Conservation (phyloP, 805 yeast genomes). For the Nakazawaea laoshanensis region DNA sequence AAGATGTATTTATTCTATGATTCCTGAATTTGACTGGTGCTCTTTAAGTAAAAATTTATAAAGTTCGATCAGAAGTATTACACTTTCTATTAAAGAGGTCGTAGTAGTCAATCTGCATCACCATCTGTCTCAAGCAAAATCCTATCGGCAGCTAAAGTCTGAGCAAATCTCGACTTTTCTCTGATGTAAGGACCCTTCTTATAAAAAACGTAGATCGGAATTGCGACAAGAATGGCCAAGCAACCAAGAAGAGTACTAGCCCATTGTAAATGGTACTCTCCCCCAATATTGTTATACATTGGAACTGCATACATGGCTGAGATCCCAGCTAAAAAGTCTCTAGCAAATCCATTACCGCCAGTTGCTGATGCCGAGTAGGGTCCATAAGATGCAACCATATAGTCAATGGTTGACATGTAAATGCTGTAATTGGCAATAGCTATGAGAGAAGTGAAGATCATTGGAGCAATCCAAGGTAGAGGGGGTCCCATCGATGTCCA, state of each 20-base stretch:
- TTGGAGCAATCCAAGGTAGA: conserved; percentile 30
- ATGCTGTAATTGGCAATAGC: conserved; percentile 32
- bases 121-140: not conserved
- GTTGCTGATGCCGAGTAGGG: conserved; percentile 35
- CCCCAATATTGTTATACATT: conserved; percentile 26
- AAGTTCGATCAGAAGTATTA: too few species aligned
- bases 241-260: conserved; percentile 29
- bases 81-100: too few species aligned
- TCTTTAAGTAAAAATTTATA: too few species aligned
- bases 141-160: conserved; percentile 23
- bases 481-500: conserved; percentile 35
- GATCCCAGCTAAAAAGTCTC: conserved; percentile 32
- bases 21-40: too few species aligned
- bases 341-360: conserved; percentile 33
- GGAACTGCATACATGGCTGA: conserved; percentile 30
- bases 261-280: conserved; percentile 25
- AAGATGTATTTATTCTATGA: too few species aligned
- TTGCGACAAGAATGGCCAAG: conserved; percentile 24
- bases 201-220: conserved; percentile 29
- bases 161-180: conserved; percentile 27
- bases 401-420: conserved; percentile 35
- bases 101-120: not conserved
- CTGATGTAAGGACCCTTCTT: conserved; percentile 31
- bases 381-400: conserved; percentile 33
- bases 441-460: conserved; percentile 26